Evolutionary conservation across 73 alveolate genomes (phyloP).

Genomic region (Paramecium primaurelia): DNA sequence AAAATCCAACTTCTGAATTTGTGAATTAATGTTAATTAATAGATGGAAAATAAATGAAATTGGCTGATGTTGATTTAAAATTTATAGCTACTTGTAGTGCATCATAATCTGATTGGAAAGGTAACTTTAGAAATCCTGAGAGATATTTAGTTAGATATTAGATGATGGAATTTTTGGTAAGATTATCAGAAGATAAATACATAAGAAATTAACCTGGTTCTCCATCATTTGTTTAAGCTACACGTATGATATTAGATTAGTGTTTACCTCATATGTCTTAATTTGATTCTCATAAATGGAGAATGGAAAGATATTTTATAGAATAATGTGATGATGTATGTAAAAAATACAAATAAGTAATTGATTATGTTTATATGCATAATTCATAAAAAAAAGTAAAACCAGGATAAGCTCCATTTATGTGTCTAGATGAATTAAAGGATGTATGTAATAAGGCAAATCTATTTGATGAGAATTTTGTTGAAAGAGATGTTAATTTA

Average conservation of each 20-base stretch:
- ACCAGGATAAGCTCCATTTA: constrained; percentile 74
- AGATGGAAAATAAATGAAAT: constrained; percentile 6
- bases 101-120: constrained; percentile 44
- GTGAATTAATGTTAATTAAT: constrained; percentile 19
- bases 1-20: constrained; percentile 49
- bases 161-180: constrained; percentile 59
- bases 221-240: neutral
- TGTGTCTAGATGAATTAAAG: constrained; percentile 68
- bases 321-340: constrained; percentile 54
- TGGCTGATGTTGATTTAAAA: constrained; percentile 57
- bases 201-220: neutral
- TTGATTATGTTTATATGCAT: constrained; percentile 28
- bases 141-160: constrained; percentile 54
- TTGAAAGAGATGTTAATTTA: constrained; percentile 69
- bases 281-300: constrained; percentile 43
- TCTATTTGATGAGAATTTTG: constrained; percentile 57
- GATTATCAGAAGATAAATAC: constrained; percentile 57
- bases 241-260: neutral
- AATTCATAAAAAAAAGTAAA: constrained; percentile 66
- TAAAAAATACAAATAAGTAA: neutral
- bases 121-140: constrained; percentile 57
- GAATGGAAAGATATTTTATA: constrained; percentile 27
- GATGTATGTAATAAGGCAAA: constrained; percentile 44
- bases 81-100: constrained; percentile 53
- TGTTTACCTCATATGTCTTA: constrained; percentile 12